Conservation (phyloP, 805 yeast genomes). For the Kodamaea hsintzibuensis region DNA sequence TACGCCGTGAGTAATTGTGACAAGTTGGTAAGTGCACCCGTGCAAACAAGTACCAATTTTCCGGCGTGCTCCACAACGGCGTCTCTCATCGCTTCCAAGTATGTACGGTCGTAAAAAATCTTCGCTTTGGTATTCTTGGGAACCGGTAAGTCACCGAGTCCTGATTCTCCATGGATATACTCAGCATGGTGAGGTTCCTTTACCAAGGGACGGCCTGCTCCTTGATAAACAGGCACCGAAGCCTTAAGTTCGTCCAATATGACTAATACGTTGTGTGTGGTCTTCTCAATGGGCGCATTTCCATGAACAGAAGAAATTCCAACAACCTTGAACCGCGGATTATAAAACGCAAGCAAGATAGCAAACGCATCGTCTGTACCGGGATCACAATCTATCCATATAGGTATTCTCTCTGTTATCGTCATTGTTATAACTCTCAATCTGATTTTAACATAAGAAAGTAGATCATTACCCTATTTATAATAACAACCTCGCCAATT, state of each 20-base stretch:
- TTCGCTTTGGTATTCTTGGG: constrained; percentile 49
- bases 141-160: constrained; percentile 72
- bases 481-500: neutral
- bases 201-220: constrained; percentile 58
- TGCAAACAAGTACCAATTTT: constrained; percentile 62
- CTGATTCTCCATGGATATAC: constrained; percentile 71
- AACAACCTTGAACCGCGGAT: constrained; percentile 56
- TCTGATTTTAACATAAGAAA: neutral
- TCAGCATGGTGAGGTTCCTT: constrained; percentile 55
- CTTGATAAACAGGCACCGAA: constrained; percentile 65
- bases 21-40: constrained; percentile 78
- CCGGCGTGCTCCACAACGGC: constrained; percentile 48
- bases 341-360: constrained; percentile 58
- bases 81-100: constrained; percentile 37
- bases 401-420: constrained; percentile 40
- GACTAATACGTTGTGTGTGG: constrained; percentile 70
- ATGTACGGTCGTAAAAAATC: constrained; percentile 22
- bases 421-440: constrained; percentile 17
- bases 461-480: neutral
- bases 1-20: constrained; percentile 53
- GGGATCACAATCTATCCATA: constrained; percentile 92
- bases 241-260: constrained; percentile 58
- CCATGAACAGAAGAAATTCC: constrained; percentile 83
- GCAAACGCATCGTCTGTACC: constrained; percentile 90
- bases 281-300: constrained; percentile 59